phyloP scores from a whole-genome alignment of 2,329 filamentous ascomycete genomes.

The Aspergillus ibericus region DNA sequence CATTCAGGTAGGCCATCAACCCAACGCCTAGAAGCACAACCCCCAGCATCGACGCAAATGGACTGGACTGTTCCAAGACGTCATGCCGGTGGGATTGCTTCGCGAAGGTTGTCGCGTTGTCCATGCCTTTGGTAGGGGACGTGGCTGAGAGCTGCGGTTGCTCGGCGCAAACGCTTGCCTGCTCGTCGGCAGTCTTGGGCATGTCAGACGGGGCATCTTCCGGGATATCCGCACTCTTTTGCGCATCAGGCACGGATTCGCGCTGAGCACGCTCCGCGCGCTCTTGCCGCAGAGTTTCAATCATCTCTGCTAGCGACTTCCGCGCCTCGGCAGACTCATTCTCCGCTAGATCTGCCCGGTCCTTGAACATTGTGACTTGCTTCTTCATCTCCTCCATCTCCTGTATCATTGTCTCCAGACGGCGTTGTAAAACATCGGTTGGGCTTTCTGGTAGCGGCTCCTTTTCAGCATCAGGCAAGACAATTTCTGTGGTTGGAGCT shows the following conservation, averaged over 20 bases:
- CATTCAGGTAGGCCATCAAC: conserved; percentile 82
- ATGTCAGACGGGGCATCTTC: conserved; percentile 1
- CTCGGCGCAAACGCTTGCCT: conserved; percentile 15
- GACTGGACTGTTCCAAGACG: conserved; percentile 58
- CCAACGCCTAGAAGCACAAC: conserved; percentile 80
- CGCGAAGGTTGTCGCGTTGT: conserved; percentile 47
- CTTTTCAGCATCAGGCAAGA: conserved; percentile 32
- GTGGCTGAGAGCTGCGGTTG: conserved; percentile 47
- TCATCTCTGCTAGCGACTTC: conserved; percentile 81
- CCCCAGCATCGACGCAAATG: conserved; percentile 78
- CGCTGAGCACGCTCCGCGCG: conserved; percentile 54
- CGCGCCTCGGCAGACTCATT: conserved; percentile 70
- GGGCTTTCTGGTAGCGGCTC: conserved; percentile 31
- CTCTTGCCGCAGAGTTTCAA: conserved; percentile 73
- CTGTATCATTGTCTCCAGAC: conserved; percentile 71
- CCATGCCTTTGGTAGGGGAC: conserved; percentile 42
- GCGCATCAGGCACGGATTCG: conserved; percentile 17
- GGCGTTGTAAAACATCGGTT: conserved; percentile 60
- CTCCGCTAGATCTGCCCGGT: conserved; percentile 78
- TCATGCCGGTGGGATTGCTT: conserved; percentile 34
- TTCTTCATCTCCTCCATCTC: conserved; percentile 80
- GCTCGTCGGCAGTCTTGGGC: conserved; percentile 14
- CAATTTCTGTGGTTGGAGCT: conserved; percentile 9
- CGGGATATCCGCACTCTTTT: conserved; percentile 13
- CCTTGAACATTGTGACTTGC: conserved; percentile 75